phyloP scores from a whole-genome alignment of 139 green algal species.

The Picochlorum sp. region DNA sequence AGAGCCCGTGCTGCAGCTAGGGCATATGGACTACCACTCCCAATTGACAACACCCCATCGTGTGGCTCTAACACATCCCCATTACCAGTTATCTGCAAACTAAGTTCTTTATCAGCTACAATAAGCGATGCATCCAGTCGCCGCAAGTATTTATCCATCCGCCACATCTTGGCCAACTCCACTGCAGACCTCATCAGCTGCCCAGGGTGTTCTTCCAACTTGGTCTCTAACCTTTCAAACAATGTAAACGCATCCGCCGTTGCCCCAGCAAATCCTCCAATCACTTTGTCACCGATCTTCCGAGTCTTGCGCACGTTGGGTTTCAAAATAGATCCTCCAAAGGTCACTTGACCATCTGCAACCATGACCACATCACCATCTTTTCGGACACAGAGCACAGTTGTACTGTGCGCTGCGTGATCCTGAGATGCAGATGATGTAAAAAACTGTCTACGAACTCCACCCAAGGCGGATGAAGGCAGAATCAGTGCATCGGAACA shows the following conservation, averaged over 20 bases:
- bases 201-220: slow-evolving; percentile 82
- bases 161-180: slow-evolving; percentile 89
- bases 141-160: slow-evolving; percentile 85
- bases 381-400: slow-evolving; percentile 74
- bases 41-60: slow-evolving; percentile 77
- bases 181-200: slow-evolving; percentile 77
- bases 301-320: slow-evolving; percentile 81
- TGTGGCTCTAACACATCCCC: slow-evolving; percentile 87
- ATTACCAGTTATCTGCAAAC: slow-evolving; percentile 77
- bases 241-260: slow-evolving; percentile 87
- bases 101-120: slow-evolving; percentile 63
- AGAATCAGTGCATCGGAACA: too few species aligned
- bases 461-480: too few species aligned
- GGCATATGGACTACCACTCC: slow-evolving; percentile 65
- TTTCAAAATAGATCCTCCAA: slow-evolving; percentile 67
- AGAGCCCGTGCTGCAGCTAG: slow-evolving; percentile 69
- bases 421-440: too few species aligned
- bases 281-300: slow-evolving; percentile 49
- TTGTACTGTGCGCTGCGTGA: slow-evolving; percentile 39
- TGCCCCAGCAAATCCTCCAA: slow-evolving; percentile 72
- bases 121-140: slow-evolving; percentile 75
- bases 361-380: slow-evolving; percentile 67
- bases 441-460: too few species aligned
- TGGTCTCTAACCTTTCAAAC: slow-evolving; percentile 77
- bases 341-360: slow-evolving; percentile 82